Evolutionary conservation across 169 alveolate species (phyloP).

Genomic region (Plasmodium fragile): DNA sequence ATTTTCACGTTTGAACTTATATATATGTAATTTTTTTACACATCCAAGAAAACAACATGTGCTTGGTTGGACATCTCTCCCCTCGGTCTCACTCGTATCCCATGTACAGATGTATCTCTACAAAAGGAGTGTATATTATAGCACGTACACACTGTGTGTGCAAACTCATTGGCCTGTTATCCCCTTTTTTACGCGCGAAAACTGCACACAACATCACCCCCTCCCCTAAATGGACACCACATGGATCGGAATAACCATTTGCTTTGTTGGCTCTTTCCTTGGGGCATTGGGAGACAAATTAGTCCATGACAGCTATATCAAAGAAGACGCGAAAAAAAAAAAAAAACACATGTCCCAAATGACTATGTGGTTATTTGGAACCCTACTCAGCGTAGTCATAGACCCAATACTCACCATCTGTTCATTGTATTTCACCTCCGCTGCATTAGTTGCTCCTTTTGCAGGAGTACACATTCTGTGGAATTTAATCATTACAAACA

Average conservation of each 20-base stretch:
- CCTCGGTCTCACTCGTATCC: neutral
- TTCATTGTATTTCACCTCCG: constrained; percentile 61
- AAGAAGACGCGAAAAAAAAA: neutral
- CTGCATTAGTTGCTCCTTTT: constrained; percentile 67
- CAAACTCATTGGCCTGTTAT: neutral
- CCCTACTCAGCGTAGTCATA: constrained; percentile 30
- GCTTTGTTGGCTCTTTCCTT: constrained; percentile 51
- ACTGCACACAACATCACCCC: neutral
- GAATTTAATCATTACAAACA: constrained; percentile 54
- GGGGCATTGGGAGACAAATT: constrained; percentile 66
- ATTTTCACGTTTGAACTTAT: neutral
- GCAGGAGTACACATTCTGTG: constrained; percentile 72
- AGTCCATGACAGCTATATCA: constrained; percentile 57
- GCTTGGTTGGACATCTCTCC: neutral
- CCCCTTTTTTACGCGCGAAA: neutral
- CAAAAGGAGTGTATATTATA: neutral
- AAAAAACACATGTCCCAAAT: constrained; percentile 2
- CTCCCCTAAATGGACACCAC: constrained; percentile 21
- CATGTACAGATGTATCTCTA: neutral
- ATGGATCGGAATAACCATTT: constrained; percentile 22
- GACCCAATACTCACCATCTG: constrained; percentile 32
- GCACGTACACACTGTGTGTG: neutral
- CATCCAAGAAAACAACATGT: neutral
- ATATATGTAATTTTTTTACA: neutral
- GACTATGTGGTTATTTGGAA: constrained; percentile 37